Evolutionary conservation across 2,329 filamentous ascomycete species (phyloP), one percentile per base, ranked within the genome.

Genomic region (Trichoderma cornu-damae): DNA sequence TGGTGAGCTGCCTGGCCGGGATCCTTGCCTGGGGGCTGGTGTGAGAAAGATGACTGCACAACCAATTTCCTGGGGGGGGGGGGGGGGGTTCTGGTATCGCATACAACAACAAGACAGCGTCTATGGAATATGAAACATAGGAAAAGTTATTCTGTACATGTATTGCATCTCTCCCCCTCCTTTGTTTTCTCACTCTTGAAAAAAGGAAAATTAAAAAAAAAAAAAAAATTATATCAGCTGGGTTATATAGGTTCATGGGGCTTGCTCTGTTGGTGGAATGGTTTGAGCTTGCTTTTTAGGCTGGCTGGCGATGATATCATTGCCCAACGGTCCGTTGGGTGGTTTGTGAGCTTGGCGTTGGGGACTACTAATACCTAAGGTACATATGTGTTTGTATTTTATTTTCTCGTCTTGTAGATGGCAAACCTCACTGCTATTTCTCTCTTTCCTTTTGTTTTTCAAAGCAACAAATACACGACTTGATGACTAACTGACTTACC

Each of bases 11-110:
- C 16, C n/a, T 66, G 26, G 65, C 66, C 2, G 64, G 58, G 8
- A 55, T 67, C 16, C 65, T 68, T 59, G 65, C 59, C 28, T 44
- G 62, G 60, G 68, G 55, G 37, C 40, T 69, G 60, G 58, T 67
- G 48, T 68, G n/a, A 40, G 34, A 35, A 16, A 16, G 24, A n/a
- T n/a, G n/a, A n/a, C n/a, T n/a, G n/a, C n/a, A n/a, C n/a, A n/a
- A n/a, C n/a, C n/a, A n/a, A n/a, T n/a, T n/a, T n/a, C n/a, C n/a
- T n/a, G n/a, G n/a, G n/a, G n/a, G n/a, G n/a, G n/a, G n/a, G n/a
- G n/a, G n/a, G n/a, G n/a, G n/a, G n/a, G n/a, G n/a, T n/a, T n/a
- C n/a, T n/a, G n/a, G n/a, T n/a, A n/a, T n/a, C n/a, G n/a, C n/a
- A n/a, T n/a, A n/a, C n/a, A n/a, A n/a, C n/a, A n/a, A n/a, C n/a